Evolutionary conservation across 257 asterid species (phyloP).

Genomic region (Fraxinus anomala): DNA sequence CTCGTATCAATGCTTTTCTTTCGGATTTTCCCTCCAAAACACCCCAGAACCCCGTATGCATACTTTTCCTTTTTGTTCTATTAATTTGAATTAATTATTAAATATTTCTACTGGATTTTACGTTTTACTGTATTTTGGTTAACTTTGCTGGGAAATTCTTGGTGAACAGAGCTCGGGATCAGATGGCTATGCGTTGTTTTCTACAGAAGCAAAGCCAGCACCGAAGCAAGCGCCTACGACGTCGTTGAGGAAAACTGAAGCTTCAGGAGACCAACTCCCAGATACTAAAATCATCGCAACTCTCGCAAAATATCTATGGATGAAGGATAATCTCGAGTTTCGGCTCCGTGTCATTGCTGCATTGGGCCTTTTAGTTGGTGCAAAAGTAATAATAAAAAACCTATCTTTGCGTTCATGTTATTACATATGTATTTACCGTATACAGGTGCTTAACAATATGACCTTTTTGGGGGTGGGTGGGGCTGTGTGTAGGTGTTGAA

Average conservation of each 20-base stretch:
- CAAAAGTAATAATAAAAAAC: constrained; percentile 49
- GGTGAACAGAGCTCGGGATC: constrained; percentile 44
- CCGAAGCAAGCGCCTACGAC: constrained; percentile 40
- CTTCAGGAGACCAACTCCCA: constrained; percentile 48
- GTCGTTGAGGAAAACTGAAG: constrained; percentile 36
- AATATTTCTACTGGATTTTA: not conserved
- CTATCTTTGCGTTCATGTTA: not conserved
- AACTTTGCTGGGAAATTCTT: constrained; percentile 13
- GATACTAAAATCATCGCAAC: constrained; percentile 64
- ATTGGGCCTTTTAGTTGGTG: constrained; percentile 78
- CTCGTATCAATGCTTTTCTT: constrained; percentile 56
- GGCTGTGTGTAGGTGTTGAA: constrained; percentile 69
- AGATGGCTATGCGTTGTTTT: constrained; percentile 62
- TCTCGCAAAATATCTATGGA: constrained; percentile 80
- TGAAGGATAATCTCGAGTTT: constrained; percentile 82
- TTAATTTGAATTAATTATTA: not conserved
- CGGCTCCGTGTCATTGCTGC: constrained; percentile 84
- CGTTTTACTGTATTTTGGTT: not conserved
- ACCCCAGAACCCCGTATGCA: constrained; percentile 55
- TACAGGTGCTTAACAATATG: constrained; percentile 2
- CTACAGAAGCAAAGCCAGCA: constrained; percentile 49
- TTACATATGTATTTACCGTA: not conserved
- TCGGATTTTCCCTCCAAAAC: constrained; percentile 59
- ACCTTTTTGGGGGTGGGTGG: constrained; percentile 7
- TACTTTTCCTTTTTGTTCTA: not conserved